Evolutionary conservation across 805 yeast genomes (phyloP).

Genomic region (Monosporozyma solicola): DNA sequence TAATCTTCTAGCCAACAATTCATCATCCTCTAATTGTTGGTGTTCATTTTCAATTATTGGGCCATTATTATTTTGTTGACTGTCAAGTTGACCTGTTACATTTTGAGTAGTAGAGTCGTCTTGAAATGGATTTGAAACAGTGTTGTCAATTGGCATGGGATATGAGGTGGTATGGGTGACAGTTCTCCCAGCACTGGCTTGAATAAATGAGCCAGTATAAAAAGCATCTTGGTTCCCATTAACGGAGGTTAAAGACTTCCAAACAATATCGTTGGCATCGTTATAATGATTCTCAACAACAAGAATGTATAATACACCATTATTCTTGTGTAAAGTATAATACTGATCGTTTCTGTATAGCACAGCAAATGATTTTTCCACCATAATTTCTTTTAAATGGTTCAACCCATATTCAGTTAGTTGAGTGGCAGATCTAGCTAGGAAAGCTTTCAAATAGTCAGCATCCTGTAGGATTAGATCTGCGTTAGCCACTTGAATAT

Average conservation of each 20-base stretch:
- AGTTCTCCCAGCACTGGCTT: slow-evolving; percentile 21
- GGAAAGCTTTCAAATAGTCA: slow-evolving; percentile 36
- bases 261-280: slow-evolving; percentile 45
- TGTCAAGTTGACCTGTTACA: neutral
- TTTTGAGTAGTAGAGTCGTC: slow-evolving; percentile 7
- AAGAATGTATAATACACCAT: slow-evolving; percentile 47
- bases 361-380: slow-evolving; percentile 50
- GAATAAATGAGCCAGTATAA: slow-evolving; percentile 56
- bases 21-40: slow-evolving; percentile 29
- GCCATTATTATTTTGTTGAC: neutral
- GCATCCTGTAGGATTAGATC: slow-evolving; percentile 29
- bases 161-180: slow-evolving; percentile 1
- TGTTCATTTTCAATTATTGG: neutral
- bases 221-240: slow-evolving; percentile 64
- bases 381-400: slow-evolving; percentile 36
- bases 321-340: slow-evolving; percentile 51
- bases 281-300: slow-evolving; percentile 67
- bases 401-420: slow-evolving; percentile 60
- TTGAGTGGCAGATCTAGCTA: slow-evolving; percentile 62
- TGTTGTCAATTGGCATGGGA: neutral
- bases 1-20: slow-evolving; percentile 35
- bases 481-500: slow-evolving; percentile 16
- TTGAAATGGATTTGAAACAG: slow-evolving; percentile 18
- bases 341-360: slow-evolving; percentile 90
- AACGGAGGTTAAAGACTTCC: slow-evolving; percentile 69